Base-by-base conservation (phyloP, 2,329 filamentous ascomycete genomes). In the Sclerotinia sclerotiorum region DNA sequence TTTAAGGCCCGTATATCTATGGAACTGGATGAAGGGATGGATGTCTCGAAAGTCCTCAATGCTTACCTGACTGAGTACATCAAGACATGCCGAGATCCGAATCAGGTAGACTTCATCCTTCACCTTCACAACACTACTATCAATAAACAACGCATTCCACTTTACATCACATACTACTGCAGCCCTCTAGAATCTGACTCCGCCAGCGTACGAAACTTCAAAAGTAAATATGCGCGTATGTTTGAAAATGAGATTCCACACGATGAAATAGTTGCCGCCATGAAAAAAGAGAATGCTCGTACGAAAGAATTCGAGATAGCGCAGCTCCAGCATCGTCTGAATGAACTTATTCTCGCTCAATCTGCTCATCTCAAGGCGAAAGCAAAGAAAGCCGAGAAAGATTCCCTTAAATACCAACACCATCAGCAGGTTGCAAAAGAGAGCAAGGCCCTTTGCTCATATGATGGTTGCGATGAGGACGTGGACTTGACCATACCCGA, bases 131-230 rank as follows among this genome's bases (percentile, higher is more conserved):
- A 58, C 5, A 69, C 74, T 11, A 72, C 57, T 8, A 74, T 67
- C 4, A 35, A 68, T 11, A 70, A 74, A 65, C 72, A 77, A 35
- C 68, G 76, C 52, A 72, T 72, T 8, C 70, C 69, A 27, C 51
- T 74, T 24, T 77, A 74, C 62, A 67, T 72, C 24, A 58, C 69
- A 19, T 77, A 74, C 68, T 77, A 77, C 62, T 77, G 76, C 67
- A 58, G 65, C 1, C 57, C 65, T 19, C 27, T 48, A 5, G 55
- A 69, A 21, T 60, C 44, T 21, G 76, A 77, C 60, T 70, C 70
- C 10, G 61, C 69, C 13, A 69, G 72, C 13, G 67, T 72, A 17
- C 72, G 72, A 55, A 73, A 75, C 32, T 74, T 77, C 66, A 77
- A 77, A 67, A 49, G 63, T 3, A 77, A 77, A 67, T 76, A 76